Evolutionary conservation across 176 grass and related monocot species (phyloP), one percentile per base, ranked within the genome.

Genomic region (Raddia guianensis): DNA sequence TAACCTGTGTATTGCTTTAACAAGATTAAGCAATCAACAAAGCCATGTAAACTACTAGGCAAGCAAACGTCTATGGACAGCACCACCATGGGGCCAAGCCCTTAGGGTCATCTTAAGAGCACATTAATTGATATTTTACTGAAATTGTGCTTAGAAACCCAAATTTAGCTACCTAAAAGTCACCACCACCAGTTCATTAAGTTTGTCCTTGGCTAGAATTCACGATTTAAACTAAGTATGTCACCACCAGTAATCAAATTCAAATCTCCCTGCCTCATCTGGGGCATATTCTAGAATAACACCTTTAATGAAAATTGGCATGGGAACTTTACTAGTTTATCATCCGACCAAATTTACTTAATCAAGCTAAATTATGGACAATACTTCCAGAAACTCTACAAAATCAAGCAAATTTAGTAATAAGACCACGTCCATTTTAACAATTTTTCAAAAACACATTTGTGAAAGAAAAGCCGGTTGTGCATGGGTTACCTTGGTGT

Each of bases 401-500:
- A 4, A 66, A 16, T 18, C 10, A 34, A 86, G 18, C 5, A 47
- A 63, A 79, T 34, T 8, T 53, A 75, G 19, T 14, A 40, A 49
- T 56, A 75, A 63, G 47, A 10, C 8, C 37, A 42, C 63, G 49
- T 34, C 0, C 49, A 61, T 45, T 18, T 84, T 48, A 84, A 54
- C 34, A 8, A 27, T 34, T 71, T 27, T 27, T 27, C 27, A 19
- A 40, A 85, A 21, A 2, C 65, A 76, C 20, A 54, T 32, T 32
- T 16, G 10, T 9, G 12, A 69, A 49, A 34, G 37, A 48, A 16
- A 68, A 82, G 27, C 6, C 49, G 6, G 14, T 11, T 63, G 18
- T 1, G 42, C 27, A 55, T 61, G 6, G 6, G 15, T 57, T 91
- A 98, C 95, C 92, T 94, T 98, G 16, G 80, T 94, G 55, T 98